phyloP scores from a whole-genome alignment of 805 yeast genomes.

The Ogataea paradorogensis region DNA sequence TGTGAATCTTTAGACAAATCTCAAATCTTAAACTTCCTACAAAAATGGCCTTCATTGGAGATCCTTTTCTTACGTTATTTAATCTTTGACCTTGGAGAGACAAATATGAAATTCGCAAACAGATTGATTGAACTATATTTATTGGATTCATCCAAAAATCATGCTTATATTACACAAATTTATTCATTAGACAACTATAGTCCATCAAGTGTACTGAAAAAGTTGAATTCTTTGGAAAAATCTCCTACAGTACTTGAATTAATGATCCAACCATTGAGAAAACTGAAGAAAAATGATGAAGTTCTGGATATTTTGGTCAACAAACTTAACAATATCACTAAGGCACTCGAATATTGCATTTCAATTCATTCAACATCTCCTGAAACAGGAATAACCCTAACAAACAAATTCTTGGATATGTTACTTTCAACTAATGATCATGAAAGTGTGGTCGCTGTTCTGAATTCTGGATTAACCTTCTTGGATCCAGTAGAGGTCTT shows the following conservation, averaged over 20 bases:
- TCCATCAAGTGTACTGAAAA: conserved; percentile 33
- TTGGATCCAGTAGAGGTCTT: conserved; percentile 38
- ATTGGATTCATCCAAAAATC: conserved; percentile 21
- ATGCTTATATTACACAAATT: conserved; percentile 35
- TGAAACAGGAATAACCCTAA: conserved; percentile 39
- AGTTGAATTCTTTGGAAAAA: conserved; percentile 18
- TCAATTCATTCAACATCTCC: conserved; percentile 39
- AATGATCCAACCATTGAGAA: conserved; percentile 55
- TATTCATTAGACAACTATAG: conserved; percentile 37
- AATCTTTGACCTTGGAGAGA: conserved; percentile 39
- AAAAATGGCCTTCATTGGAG: conserved; percentile 28
- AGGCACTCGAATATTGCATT: conserved; percentile 62
- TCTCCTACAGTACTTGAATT: conserved; percentile 35
- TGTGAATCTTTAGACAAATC: conserved; percentile 55
- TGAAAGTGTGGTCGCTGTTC: conserved; percentile 29
- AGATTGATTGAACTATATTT: conserved; percentile 46
- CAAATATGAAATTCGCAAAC: conserved; percentile 39
- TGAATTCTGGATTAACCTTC: conserved; percentile 24
- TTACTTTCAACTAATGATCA: conserved; percentile 26
- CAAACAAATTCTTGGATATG: conserved; percentile 49
- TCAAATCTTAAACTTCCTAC: conserved; percentile 53
- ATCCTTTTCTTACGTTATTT: conserved; percentile 52
- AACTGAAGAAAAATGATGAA: conserved; percentile 57
- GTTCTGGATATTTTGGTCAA: conserved; percentile 61
- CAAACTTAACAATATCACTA: conserved; percentile 51